phyloP scores from a whole-genome alignment of 2,329 filamentous ascomycete species.

The Phialophora macrospora region DNA sequence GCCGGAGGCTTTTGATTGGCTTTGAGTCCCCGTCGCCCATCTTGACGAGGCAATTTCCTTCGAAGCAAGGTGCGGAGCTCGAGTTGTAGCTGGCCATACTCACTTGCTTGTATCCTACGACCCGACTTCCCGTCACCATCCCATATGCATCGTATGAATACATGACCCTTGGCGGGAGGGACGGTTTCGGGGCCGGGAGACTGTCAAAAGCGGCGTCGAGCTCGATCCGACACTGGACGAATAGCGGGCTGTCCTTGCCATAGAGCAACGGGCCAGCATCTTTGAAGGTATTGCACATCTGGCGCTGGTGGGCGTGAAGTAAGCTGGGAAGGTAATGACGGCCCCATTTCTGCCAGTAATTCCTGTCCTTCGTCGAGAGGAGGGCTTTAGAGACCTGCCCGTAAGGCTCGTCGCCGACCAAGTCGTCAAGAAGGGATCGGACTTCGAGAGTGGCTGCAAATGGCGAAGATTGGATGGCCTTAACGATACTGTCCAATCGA shows the following conservation, averaged over 20 bases:
- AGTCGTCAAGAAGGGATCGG: conserved; percentile 54
- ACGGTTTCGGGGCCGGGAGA: conserved; percentile 41
- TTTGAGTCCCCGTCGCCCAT: conserved; percentile 50
- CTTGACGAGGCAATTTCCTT: conserved; percentile 54
- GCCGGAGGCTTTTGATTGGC: conserved; percentile 52
- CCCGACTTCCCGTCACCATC: conserved; percentile 9
- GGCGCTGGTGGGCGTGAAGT: conserved; percentile 60
- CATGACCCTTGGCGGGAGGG: conserved; percentile 26
- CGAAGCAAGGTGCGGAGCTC: conserved; percentile 58
- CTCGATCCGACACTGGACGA: conserved; percentile 55
- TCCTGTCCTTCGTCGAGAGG: conserved; percentile 1
- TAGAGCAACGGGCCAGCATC: conserved; percentile 64
- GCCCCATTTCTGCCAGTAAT: conserved; percentile 60
- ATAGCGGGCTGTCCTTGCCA: conserved; percentile 57
- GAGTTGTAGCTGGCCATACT: conserved; percentile 55
- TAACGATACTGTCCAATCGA: conserved; percentile 13
- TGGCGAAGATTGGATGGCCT: conserved; percentile 17
- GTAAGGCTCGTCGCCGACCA: conserved; percentile 50
- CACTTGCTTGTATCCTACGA: conserved; percentile 28
- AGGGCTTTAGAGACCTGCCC: conserved; percentile 36
- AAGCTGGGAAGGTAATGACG: conserved; percentile 63
- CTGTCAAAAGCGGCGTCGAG: conserved; percentile 54
- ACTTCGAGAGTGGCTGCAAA: conserved; percentile 17
- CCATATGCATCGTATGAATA: conserved; percentile 13
- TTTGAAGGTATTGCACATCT: conserved; percentile 67